Evolutionary conservation across 1,284 basidiomycete genomes (phyloP).

Genomic region (Violaceomyces palustris): DNA sequence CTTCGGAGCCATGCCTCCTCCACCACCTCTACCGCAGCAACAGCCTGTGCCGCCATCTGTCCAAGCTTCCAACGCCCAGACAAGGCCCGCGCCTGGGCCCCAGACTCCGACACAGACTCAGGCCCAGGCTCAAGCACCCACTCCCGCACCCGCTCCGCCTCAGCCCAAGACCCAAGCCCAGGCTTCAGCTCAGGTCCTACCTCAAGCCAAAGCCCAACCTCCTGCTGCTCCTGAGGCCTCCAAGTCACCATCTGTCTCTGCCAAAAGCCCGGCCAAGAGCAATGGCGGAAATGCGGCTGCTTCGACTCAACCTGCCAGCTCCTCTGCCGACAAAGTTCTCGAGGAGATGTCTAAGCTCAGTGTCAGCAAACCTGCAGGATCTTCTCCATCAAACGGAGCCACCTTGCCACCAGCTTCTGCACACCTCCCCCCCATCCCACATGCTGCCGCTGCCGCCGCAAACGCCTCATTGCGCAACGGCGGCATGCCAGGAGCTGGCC

Average conservation of each 20-base stretch:
- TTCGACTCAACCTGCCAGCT: constrained; percentile 1
- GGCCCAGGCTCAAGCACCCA: no score
- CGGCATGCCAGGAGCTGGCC: constrained; percentile 1
- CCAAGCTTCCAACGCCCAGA: no score
- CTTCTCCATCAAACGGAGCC: constrained; percentile 11
- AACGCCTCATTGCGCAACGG: constrained; percentile 9
- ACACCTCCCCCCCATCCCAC: constrained; percentile 32
- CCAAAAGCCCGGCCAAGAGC: constrained; percentile 2
- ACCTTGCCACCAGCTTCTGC: constrained; percentile 12
- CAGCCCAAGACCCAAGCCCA: no score
- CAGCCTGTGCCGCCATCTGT: no score
- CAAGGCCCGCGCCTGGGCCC: no score
- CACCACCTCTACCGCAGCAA: no score
- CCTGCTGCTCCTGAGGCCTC: not conserved
- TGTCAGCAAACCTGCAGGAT: constrained; percentile 14
- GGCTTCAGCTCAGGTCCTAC: no score
- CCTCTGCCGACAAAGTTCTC: constrained; percentile 29
- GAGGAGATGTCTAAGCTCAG: constrained; percentile 38
- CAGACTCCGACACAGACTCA: no score
- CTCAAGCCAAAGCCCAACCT: no score
- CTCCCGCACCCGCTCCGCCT: no score
- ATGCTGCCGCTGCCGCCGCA: constrained; percentile 30
- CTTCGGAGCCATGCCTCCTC: constrained; percentile 1
- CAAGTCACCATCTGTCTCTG: not conserved
- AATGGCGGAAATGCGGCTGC: constrained; percentile 1